A percentile compares a stretch with the other conserved stretches of the same genome.
phyloP scores from a whole-genome alignment of 2,329 filamentous ascomycete genomes.

The Calonectria leucothoes region DNA sequence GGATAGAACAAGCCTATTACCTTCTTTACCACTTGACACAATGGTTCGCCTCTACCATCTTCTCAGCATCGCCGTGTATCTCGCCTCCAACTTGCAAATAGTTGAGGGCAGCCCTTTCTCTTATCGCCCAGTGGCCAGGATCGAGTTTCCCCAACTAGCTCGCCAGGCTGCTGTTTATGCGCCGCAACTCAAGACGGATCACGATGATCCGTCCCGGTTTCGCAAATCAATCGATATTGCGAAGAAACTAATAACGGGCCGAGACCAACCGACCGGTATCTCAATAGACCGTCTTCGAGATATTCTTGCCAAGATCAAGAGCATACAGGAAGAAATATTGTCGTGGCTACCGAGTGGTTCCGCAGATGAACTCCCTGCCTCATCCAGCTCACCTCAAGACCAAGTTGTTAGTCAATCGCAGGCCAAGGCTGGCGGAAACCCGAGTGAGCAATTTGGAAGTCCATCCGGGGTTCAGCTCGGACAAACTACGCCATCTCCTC shows the following conservation, averaged over 20 bases:
- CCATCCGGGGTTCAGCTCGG: neutral
- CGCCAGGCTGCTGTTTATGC: neutral
- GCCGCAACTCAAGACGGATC: neutral
- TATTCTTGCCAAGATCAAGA: conserved; percentile 44
- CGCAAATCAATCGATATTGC: conserved; percentile 30
- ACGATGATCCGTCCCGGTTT: conserved; percentile 20
- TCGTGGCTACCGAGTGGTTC: conserved; percentile 37
- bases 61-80: conserved; percentile 29
- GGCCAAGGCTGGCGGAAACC: neutral
- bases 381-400: neutral
- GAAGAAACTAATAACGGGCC: conserved; percentile 40
- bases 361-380: neutral
- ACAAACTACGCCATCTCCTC: neutral
- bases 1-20: conserved; percentile 5
- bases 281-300: conserved; percentile 36
- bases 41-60: conserved; percentile 37
- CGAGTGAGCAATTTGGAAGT: neutral
- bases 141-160: conserved; percentile 20
- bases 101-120: conserved; percentile 26
- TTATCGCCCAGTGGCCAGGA: conserved; percentile 10
- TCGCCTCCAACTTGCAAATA: conserved; percentile 20
- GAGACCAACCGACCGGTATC: conserved; percentile 40
- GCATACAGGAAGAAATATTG: conserved; percentile 42
- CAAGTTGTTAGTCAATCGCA: neutral
- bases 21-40: conserved; percentile 25